Base-by-base conservation (phyloP, 768 basidiomycete genomes). In the Guyanaporus albipodus region DNA sequence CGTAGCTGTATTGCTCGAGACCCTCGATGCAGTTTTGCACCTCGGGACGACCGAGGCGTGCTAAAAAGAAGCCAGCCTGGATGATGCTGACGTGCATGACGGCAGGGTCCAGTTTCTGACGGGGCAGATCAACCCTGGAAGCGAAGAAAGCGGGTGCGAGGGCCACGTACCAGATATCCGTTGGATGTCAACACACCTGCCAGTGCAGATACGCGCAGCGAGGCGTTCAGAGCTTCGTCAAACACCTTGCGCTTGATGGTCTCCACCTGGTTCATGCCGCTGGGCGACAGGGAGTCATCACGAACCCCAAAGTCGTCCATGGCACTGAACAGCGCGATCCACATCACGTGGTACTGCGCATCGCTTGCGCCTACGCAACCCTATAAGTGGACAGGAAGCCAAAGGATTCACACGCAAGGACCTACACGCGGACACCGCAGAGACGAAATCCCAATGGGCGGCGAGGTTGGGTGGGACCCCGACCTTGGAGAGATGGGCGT, bases 261-360 rank as follows among this genome's bases (percentile, higher is more conserved):
- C 56, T 87, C 83, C 37, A 87, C 80, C 44, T 80, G 74, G 61
- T 85, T 85, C 49, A 80, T 66, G 31, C 48, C 55, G 19, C 66
- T 65, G 4, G 64, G 62, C 2, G 62, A 55, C 8, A 62, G 39
- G 34, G 62, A 52, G 24, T 68, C 66, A 57, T 93, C 91, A 50
- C 80, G 80, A 47, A 95, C 73, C 10, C 91, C 91, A 59, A 79
- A 91, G 47, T 94, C 91, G 48, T 90, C 85, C 52, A 95, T 67
- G 1, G 91, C 91, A 52, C 76, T 82, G 65, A 87, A 86, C 4
- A 92, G 67, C 33, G 83, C 79, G 49, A 93, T 82, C 91, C 90
- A 95, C 80, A 94, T 85, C 56, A 87, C 80, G 68, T 96, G 92
- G 62, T 88, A 94, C 23, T 87, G 90, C 23, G 89, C 87, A 61